Percentiles rank a stretch among this genome's conserved stretches.
phyloP scores from a whole-genome alignment of 352 stramenopile genomes.

The Phytopythium chamaehyphon region DNA sequence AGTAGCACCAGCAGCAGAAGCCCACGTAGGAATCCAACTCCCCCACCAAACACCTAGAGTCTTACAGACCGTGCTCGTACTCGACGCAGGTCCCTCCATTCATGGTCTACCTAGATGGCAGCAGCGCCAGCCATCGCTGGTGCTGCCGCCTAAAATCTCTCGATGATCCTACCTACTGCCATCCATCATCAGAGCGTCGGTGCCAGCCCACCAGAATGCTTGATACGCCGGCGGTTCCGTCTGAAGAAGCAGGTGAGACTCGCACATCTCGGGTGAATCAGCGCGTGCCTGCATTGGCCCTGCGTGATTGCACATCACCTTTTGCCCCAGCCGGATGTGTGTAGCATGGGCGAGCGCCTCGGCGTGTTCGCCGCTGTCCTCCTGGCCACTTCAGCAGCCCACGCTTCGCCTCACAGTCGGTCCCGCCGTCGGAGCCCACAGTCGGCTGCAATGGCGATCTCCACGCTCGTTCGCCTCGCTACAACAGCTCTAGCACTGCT shows the following conservation, averaged over 20 bases:
- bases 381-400: background rate
- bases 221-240: too few relatives aligned
- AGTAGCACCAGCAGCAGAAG: conserved; percentile 16
- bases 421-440: background rate
- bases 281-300: too few relatives aligned
- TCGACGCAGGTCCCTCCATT: too few relatives aligned
- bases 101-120: too few relatives aligned
- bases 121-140: too few relatives aligned
- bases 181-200: too few relatives aligned
- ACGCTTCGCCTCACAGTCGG: background rate
- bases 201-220: too few relatives aligned
- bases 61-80: background rate
- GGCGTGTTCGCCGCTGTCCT: too few relatives aligned
- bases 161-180: too few relatives aligned
- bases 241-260: too few relatives aligned
- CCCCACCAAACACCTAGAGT: background rate
- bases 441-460: background rate
- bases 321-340: conserved; percentile 1
- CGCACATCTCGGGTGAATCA: background rate
- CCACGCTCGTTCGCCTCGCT: conserved; percentile 6
- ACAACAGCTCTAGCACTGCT: conserved; percentile 5
- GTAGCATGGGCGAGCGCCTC: background rate
- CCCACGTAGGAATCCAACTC: background rate
- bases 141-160: too few relatives aligned
- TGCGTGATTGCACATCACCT: conserved; percentile 8